Evolutionary conservation across 805 yeast genomes (phyloP).

Genomic region (Wickerhamomyces chaumierensis): DNA sequence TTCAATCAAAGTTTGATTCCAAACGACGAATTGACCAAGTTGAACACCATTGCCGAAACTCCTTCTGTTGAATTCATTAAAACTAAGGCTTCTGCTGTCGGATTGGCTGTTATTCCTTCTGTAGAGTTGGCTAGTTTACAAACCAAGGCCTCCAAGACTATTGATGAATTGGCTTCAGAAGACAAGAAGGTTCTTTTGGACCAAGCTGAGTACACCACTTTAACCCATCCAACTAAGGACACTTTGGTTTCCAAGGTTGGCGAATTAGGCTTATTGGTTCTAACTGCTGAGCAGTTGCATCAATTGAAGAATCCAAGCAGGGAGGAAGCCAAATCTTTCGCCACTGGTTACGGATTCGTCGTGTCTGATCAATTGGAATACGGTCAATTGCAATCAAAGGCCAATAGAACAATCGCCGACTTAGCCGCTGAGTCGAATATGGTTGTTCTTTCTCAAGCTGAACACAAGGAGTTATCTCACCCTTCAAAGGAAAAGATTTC

Average conservation of each 20-base stretch:
- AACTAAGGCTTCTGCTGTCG: slow-evolving; percentile 6
- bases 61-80: slow-evolving; percentile 7
- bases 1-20: neutral
- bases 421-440: slow-evolving; percentile 14
- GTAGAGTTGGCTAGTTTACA: slow-evolving; percentile 6
- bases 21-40: slow-evolving; percentile 1
- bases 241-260: slow-evolving; percentile 13
- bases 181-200: slow-evolving; percentile 13
- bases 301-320: slow-evolving; percentile 10
- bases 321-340: slow-evolving; percentile 3
- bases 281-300: slow-evolving; percentile 10
- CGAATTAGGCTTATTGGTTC: slow-evolving; percentile 6
- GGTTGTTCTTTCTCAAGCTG: slow-evolving; percentile 4
- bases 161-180: slow-evolving; percentile 17
- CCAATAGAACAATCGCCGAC: slow-evolving; percentile 7
- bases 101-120: slow-evolving; percentile 8
- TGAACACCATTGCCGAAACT: slow-evolving; percentile 3
- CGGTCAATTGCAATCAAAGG: slow-evolving; percentile 1
- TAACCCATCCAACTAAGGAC: slow-evolving; percentile 8
- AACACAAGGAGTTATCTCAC: slow-evolving; percentile 3
- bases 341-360: slow-evolving; percentile 6
- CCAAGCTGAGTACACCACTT: slow-evolving; percentile 4
- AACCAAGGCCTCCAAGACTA: slow-evolving; percentile 12
- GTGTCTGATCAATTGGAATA: slow-evolving; percentile 2
- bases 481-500: slow-evolving; percentile 5